Evolutionary conservation across 768 basidiomycete genomes (phyloP), one percentile per base, ranked within the genome.

Genomic region (Lentinula guzmanii): DNA sequence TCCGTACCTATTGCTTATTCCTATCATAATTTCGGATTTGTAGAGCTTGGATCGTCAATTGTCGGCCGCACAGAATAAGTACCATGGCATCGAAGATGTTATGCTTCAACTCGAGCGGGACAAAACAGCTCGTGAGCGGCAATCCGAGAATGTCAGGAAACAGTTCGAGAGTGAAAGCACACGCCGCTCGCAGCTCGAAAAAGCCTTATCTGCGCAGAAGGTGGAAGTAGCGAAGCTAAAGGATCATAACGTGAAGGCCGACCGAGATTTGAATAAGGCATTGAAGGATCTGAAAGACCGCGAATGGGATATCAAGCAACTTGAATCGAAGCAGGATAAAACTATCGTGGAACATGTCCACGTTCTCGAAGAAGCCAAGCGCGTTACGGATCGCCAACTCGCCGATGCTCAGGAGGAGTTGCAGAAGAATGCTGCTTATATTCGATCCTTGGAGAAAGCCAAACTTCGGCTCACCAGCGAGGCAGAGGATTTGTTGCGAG

Each of bases 311-410:
- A 83, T 93, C 64, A 91, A 87, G 65, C 90, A 95, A 65, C 75
- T 98, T 8, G 86, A 90, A 57, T 89, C 91, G 2, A 86, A 83
- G 69, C 90, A 97, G 69, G 93, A 98, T 77, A 98, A 95, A 77
- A 97, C 92, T n/a, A 95, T 97, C 62, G 95, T 98, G 48, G 95
- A 98, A 72, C 96, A 98, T 69, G 93, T 97, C 28, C 89, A 98
- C 70, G 96, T 98, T 33, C 81, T 96, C 10, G 95, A 98, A 71
- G 92, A 95, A 70, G 96, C 96, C 15, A 98, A 98, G 73, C 87
- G 87, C 39, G 87, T 96, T 61, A 95, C 96, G 1, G 96, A 98
- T 70, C 85, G 90, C 42, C 93, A 97, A 69, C 84, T 98, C 15
- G 84, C 79, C 18, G 91, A 92, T 2, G 90, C 94, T 0, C 87